phyloP scores from a whole-genome alignment of 2,329 filamentous ascomycete species.

The Keithomyces neogunnii region DNA sequence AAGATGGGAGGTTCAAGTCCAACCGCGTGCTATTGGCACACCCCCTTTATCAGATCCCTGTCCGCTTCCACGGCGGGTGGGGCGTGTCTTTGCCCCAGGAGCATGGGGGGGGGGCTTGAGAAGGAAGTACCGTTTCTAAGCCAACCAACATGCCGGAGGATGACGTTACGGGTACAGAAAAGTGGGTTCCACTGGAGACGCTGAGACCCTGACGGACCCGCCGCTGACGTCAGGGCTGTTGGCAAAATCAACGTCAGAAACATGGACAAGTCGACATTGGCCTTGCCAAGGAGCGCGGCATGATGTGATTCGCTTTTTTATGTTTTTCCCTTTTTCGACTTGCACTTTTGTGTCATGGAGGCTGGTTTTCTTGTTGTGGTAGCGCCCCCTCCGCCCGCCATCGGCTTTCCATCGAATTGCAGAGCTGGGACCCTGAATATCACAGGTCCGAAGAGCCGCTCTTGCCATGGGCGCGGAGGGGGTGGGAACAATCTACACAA shows the following conservation, averaged over 20 bases:
- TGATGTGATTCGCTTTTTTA: background rate
- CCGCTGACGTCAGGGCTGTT: slow-evolving; percentile 20
- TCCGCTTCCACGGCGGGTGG: too few species aligned
- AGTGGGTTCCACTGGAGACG: slow-evolving; percentile 4
- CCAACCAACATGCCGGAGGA: slow-evolving; percentile 8
- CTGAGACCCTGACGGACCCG: slow-evolving; percentile 13
- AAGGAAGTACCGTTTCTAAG: background rate
- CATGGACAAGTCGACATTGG: too few species aligned
- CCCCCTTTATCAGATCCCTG: too few species aligned
- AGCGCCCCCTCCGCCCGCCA: too few species aligned
- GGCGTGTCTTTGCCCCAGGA: too few species aligned
- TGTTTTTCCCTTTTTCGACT: too few species aligned
- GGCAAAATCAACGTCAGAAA: slow-evolving; percentile 6
- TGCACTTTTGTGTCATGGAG: too few species aligned
- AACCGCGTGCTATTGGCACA: too few species aligned
- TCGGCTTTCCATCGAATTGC: too few species aligned
- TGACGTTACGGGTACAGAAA: slow-evolving; percentile 13
- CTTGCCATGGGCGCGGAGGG: background rate
- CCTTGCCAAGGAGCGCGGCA: too few species aligned
- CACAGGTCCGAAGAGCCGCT: background rate
- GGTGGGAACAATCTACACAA: background rate
- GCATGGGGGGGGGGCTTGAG: background rate
- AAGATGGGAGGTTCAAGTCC: too few species aligned
- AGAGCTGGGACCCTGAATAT: background rate
- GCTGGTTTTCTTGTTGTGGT: too few species aligned